These are phyloP conservation scores for Blepharisma japonicum DNA, from an alignment of 73 alveolate genomes.

Conservation along the genomic window DNA sequence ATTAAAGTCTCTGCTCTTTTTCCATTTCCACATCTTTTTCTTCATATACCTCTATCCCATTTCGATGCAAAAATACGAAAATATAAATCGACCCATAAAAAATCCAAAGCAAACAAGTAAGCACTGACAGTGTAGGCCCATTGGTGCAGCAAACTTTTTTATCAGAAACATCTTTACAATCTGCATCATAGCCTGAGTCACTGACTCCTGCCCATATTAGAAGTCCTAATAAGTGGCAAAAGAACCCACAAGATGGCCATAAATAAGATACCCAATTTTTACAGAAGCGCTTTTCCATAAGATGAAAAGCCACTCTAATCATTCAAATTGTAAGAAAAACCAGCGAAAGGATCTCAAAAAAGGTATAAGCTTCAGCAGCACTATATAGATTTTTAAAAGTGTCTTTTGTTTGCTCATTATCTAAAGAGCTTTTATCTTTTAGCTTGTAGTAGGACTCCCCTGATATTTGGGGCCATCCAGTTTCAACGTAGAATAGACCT, in stretches of 20 bases:
- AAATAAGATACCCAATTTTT: background rate
- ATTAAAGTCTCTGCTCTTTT: too few species aligned
- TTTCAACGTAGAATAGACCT: background rate
- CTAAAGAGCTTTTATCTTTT: too few species aligned
- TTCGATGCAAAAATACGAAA: background rate
- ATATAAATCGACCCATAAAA: background rate
- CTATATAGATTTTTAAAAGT: background rate
- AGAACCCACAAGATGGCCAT: conserved; percentile 1
- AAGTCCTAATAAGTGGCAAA: background rate
- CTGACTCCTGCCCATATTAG: conserved; percentile 26
- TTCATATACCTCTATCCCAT: background rate
- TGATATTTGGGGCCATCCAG: background rate
- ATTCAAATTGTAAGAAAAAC: background rate
- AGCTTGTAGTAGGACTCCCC: too few species aligned
- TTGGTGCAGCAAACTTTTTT: conserved; percentile 6
- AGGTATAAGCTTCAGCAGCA: conserved; percentile 23
- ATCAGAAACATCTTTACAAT: background rate
- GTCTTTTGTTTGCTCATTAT: too few species aligned
- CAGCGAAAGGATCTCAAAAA: conserved; percentile 1
- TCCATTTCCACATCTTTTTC: too few species aligned
- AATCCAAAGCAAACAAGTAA: conserved; percentile 11
- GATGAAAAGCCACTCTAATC: background rate
- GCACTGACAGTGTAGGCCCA: background rate
- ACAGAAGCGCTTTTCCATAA: background rate
- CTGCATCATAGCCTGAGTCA: conserved; percentile 1